A percentile compares a stretch with the other conserved stretches of the same genome.
Conservation (phyloP, 768 basidiomycete genomes). For the Boletus vermiculosoides region DNA sequence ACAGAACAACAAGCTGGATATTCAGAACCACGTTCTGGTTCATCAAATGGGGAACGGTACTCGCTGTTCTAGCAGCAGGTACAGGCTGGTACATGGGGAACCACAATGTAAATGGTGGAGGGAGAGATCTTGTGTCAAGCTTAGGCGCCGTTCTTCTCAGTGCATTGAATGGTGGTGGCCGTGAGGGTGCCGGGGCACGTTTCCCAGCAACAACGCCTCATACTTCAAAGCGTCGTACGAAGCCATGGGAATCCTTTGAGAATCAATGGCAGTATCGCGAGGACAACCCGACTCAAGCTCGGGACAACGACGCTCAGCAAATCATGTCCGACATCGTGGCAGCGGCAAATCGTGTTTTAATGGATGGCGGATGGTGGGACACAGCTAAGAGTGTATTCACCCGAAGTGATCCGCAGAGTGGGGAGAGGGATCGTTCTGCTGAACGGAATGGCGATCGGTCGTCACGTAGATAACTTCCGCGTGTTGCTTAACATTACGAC, state of each 20-base stretch:
- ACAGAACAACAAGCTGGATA: conserved; percentile 77
- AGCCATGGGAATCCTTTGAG: conserved; percentile 68
- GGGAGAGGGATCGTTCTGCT: conserved; percentile 7
- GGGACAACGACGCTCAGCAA: conserved; percentile 40
- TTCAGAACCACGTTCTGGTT: conserved; percentile 65
- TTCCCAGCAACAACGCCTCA: conserved; percentile 16
- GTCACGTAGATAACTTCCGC: conserved; percentile 13
- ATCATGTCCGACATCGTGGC: conserved; percentile 47
- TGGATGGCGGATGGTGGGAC: conserved; percentile 41
- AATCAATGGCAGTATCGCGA: conserved; percentile 55
- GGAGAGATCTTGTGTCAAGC: conserved; percentile 36
- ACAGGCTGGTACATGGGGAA: conserved; percentile 54
- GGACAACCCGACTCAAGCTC: conserved; percentile 17
- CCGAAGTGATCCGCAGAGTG: conserved; percentile 8
- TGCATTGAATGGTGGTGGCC: conserved; percentile 39
- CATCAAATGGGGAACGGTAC: conserved; percentile 72
- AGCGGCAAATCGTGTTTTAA: conserved; percentile 30
- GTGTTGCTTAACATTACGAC: not conserved
- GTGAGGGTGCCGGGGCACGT: conserved; percentile 29
- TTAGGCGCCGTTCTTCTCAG: conserved; percentile 44
- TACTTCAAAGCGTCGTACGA: conserved; percentile 34
- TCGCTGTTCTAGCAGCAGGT: conserved; percentile 52
- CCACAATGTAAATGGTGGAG: conserved; percentile 34
- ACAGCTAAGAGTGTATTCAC: conserved; percentile 31
- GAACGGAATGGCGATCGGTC: conserved; percentile 12